Evolutionary conservation across 495 filamentous ascomycete genomes (phyloP).

Genomic region (Penicillium daleae): DNA sequence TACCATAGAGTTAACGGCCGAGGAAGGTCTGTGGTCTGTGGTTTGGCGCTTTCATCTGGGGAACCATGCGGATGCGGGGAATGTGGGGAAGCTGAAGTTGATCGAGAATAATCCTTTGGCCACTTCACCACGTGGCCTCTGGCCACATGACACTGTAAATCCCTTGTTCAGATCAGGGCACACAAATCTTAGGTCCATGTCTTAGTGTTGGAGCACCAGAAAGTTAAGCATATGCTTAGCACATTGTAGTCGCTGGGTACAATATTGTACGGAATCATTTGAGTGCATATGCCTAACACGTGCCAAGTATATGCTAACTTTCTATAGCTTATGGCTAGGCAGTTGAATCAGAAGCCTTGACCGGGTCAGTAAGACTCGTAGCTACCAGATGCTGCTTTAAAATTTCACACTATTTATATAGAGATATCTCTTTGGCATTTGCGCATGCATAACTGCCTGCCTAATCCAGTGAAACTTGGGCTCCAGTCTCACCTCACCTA

Average conservation of each 20-base stretch:
- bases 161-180: background rate
- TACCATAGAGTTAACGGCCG: background rate
- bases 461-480: background rate
- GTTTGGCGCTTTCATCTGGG: background rate
- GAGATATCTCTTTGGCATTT: background rate
- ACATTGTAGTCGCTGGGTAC: background rate
- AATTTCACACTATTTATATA: background rate
- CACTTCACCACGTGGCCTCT: background rate
- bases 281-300: background rate
- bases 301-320: background rate
- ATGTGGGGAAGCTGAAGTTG: background rate
- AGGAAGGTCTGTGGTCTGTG: background rate
- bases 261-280: background rate
- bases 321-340: background rate
- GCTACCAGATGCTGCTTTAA: background rate
- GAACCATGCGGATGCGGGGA: background rate
- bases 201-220: background rate
- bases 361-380: background rate
- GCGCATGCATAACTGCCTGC: background rate
- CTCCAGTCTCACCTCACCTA: too few relatives aligned
- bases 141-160: background rate
- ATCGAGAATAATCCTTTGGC: background rate
- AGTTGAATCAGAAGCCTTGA: background rate
- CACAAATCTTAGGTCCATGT: background rate
- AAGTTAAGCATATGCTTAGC: background rate